Evolutionary conservation across 208 protist species (phyloP).

Genomic region (Giardia duodenalis): DNA sequence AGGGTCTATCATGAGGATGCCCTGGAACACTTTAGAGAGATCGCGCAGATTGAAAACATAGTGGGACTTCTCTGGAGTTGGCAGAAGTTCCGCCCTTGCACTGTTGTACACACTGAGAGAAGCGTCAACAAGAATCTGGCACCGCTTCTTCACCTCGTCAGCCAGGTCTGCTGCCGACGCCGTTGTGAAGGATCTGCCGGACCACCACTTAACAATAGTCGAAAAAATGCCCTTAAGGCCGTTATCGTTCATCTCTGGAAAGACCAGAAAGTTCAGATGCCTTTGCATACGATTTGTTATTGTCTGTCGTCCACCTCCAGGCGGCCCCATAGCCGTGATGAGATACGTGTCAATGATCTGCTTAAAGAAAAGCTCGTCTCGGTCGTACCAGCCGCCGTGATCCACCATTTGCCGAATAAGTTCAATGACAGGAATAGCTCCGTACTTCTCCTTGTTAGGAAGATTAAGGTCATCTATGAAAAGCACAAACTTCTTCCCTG

Average conservation of each 20-base stretch:
- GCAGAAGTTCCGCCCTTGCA: slow-evolving; percentile 71
- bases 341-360: slow-evolving; percentile 77
- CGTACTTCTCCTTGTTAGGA: slow-evolving; percentile 64
- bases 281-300: slow-evolving; percentile 82
- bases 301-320: slow-evolving; percentile 79
- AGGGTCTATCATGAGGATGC: slow-evolving; percentile 73
- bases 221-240: neutral
- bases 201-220: slow-evolving; percentile 53
- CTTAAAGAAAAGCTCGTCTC: slow-evolving; percentile 69
- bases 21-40: slow-evolving; percentile 87
- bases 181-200: neutral
- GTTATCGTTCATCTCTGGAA: slow-evolving; percentile 51
- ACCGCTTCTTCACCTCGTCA: neutral
- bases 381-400: slow-evolving; percentile 66
- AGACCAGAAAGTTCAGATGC: slow-evolving; percentile 89
- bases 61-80: slow-evolving; percentile 91
- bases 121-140: slow-evolving; percentile 44
- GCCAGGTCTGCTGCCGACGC: neutral
- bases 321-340: slow-evolving; percentile 78
- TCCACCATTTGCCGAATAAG: slow-evolving; percentile 63
- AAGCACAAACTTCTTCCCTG: slow-evolving; percentile 77
- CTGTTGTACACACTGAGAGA: slow-evolving; percentile 80
- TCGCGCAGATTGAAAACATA: slow-evolving; percentile 96
- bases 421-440: slow-evolving; percentile 60
- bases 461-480: slow-evolving; percentile 97